Percentiles rank a stretch among this genome's conserved stretches.
These are phyloP conservation scores for Solanum pinnatisectum DNA, from an alignment of 257 asterid species.

Conservation along the genomic window DNA sequence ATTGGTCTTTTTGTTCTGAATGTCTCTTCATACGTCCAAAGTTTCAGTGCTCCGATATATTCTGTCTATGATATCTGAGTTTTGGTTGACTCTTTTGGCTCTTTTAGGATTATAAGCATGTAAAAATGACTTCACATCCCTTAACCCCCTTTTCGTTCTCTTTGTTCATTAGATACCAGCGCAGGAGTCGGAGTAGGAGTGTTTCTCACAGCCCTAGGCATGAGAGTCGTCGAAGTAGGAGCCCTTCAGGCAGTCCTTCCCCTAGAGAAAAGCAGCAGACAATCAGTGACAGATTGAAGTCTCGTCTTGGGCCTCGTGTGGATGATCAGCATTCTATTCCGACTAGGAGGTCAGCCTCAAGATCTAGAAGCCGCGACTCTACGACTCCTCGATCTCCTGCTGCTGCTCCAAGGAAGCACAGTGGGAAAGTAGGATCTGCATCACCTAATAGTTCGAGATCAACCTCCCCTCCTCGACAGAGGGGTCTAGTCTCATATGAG, in stretches of 20 bases:
- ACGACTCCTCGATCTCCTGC: constrained; percentile 45
- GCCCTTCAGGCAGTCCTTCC: constrained; percentile 58
- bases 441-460: constrained; percentile 36
- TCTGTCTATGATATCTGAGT: not conserved
- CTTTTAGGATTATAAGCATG: not conserved
- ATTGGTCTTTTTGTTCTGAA: not conserved
- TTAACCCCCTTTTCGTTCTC: not conserved
- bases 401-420: constrained; percentile 30
- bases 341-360: constrained; percentile 35
- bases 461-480: constrained; percentile 46
- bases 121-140: not conserved
- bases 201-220: constrained; percentile 71
- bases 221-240: constrained; percentile 45
- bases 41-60: not conserved
- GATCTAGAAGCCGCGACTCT: constrained; percentile 42
- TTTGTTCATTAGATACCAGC: constrained; percentile 39
- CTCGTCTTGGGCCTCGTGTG: constrained; percentile 72
- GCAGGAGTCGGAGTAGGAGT: constrained; percentile 66
- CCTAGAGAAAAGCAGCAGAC: constrained; percentile 40
- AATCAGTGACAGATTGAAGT: constrained; percentile 57
- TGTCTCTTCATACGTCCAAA: not conserved
- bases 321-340: constrained; percentile 17
- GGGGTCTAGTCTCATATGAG: constrained; percentile 74
- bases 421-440: constrained; percentile 17
- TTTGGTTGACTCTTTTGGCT: not conserved